These are phyloP conservation scores for Astrephomene gubernaculifera DNA, from an alignment of 139 green algal genomes.

Conservation along the genomic window DNA sequence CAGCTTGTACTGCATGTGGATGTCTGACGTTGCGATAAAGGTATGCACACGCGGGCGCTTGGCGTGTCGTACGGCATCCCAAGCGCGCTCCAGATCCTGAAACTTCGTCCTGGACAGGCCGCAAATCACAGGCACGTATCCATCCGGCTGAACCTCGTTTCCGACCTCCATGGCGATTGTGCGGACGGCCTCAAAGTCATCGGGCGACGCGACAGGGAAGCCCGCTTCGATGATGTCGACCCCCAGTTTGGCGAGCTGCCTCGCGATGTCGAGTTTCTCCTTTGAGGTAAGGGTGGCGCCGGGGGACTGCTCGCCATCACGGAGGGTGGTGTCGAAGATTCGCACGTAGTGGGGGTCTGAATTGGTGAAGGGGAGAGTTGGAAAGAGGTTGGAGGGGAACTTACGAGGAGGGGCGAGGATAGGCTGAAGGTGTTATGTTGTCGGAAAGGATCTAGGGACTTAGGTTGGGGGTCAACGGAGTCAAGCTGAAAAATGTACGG, in stretches of 20 bases:
- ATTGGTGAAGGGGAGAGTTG: background rate
- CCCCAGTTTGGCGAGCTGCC: conserved; percentile 93
- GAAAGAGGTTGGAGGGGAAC: background rate
- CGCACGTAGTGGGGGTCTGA: conserved; percentile 92
- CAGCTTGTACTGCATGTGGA: conserved; percentile 98
- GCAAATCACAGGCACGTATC: conserved; percentile 99
- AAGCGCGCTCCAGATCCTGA: conserved; percentile 88
- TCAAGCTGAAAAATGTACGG: too few relatives aligned
- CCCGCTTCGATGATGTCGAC: conserved; percentile 99
- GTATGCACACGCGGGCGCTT: conserved; percentile 94
- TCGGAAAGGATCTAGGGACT: too few relatives aligned
- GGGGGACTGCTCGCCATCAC: conserved; percentile 97
- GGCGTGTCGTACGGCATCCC: conserved; percentile 91
- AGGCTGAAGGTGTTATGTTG: too few relatives aligned
- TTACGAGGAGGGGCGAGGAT: background rate
- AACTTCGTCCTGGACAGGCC: conserved; percentile 89
- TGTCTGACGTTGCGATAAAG: conserved; percentile 96
- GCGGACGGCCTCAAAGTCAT: conserved; percentile 97
- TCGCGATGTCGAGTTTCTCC: conserved; percentile 98
- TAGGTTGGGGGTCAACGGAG: too few relatives aligned
- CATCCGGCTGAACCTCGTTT: conserved; percentile 81
- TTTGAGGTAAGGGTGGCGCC: conserved; percentile 95
- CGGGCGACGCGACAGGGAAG: conserved; percentile 96
- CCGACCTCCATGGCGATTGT: conserved; percentile 91
- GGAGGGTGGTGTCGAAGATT: conserved; percentile 99